Evolutionary conservation across 768 basidiomycete species (phyloP).

Genomic region (Amanita pseudoporphyria): DNA sequence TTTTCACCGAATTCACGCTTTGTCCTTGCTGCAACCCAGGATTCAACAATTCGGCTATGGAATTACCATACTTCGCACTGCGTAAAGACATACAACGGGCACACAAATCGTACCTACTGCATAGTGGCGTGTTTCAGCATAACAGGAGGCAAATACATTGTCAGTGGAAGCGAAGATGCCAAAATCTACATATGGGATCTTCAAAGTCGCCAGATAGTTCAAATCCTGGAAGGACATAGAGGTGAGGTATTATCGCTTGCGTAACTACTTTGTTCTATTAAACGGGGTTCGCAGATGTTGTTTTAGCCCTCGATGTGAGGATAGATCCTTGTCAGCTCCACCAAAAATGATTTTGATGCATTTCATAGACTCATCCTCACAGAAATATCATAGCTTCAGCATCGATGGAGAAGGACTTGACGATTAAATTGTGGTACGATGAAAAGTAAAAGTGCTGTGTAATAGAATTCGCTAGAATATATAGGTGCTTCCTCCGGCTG

Average conservation of each 20-base stretch:
- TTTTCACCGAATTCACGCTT: slow-evolving; percentile 93
- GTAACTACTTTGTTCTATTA: not conserved
- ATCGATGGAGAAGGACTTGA: slow-evolving; percentile 83
- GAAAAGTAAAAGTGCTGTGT: slow-evolving; percentile 11
- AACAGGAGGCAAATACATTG: slow-evolving; percentile 56
- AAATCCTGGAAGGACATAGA: slow-evolving; percentile 71
- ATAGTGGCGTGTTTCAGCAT: slow-evolving; percentile 58
- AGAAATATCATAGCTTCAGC: slow-evolving; percentile 75
- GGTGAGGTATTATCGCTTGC: slow-evolving; percentile 32
- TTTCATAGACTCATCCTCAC: slow-evolving; percentile 67
- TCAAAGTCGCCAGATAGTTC: slow-evolving; percentile 67
- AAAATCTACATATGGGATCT: slow-evolving; percentile 89
- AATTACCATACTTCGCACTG: slow-evolving; percentile 86
- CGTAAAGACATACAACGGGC: slow-evolving; percentile 88
- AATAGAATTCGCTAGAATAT: not conserved
- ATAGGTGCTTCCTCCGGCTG: not conserved
- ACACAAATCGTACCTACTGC: slow-evolving; percentile 80
- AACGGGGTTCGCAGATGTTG: slow-evolving; percentile 36
- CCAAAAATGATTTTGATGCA: not conserved
- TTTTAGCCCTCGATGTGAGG: slow-evolving; percentile 68
- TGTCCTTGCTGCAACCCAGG: slow-evolving; percentile 86
- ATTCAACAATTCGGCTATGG: slow-evolving; percentile 92
- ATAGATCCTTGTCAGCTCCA: slow-evolving; percentile 8
- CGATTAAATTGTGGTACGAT: slow-evolving; percentile 76
- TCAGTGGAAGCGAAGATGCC: slow-evolving; percentile 86